Conservation (phyloP, 2,329 filamentous ascomycete species). For the Trichoderma sp. region DNA sequence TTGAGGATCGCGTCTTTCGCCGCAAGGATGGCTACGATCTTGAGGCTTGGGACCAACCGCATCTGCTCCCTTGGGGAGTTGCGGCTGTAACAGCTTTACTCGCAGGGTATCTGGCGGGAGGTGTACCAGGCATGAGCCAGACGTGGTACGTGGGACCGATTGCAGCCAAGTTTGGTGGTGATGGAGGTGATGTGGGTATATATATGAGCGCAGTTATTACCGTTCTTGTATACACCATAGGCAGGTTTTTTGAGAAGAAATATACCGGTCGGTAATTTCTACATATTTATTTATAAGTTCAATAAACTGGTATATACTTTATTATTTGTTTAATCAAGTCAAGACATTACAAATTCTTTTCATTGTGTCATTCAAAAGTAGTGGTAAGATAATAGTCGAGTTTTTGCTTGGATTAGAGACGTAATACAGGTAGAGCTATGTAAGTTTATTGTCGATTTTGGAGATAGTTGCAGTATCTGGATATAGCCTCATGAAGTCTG, state of each 20-base stretch:
- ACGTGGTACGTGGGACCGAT: background rate
- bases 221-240: background rate
- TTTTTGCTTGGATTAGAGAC: background rate
- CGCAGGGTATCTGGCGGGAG: background rate
- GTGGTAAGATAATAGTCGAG: background rate
- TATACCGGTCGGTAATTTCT: background rate
- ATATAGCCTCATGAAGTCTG: too few relatives aligned
- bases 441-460: background rate
- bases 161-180: background rate
- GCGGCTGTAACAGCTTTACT: background rate
- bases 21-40: background rate
- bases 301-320: too few relatives aligned
- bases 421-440: background rate
- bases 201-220: background rate
- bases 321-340: too few relatives aligned
- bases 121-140: background rate
- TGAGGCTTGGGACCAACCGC: background rate
- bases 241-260: background rate
- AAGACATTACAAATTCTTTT: background rate
- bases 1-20: background rate
- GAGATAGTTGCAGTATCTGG: background rate
- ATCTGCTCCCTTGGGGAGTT: background rate
- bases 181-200: background rate
- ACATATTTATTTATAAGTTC: background rate
- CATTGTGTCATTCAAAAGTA: background rate